Base-by-base conservation (phyloP, 805 yeast genomes). In the Kodamaea lidongshanica region DNA sequence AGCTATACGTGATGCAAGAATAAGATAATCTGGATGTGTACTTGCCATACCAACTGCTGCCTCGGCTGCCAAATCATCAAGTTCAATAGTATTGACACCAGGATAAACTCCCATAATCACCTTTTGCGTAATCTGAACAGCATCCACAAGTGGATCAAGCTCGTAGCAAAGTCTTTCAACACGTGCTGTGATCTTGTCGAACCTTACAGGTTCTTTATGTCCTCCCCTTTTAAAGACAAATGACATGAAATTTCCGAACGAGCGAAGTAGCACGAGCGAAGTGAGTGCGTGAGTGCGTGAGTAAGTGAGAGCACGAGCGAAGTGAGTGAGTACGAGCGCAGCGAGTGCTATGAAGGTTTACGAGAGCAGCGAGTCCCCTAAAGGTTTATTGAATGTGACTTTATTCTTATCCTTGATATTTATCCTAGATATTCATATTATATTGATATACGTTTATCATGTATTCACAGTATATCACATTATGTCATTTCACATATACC, bases 31-130 rank as follows among this genome's bases (percentile, higher is more conserved):
- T n/a, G 97, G 97, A 58, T 89, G 97, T 40, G 84, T 74, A 8
- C 97, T 89, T 36, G 96, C 87, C 96, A 92, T 85, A 53, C 81
- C 83, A 24, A 97, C 97, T 35, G 96, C 94, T 20, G 96, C 87
- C 61, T 92, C 98, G 25, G 97, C 96, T 28, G 97, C 88, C 44
- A 64, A 61, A 46, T 64, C 63, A 42, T 64, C 70, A 40, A 64
- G 58, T 39, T 92, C 96, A 38, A 81, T 73, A 33, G 97, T 92
- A 50, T 89, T 87, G 31, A 92, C 98, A 50, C 97, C 97, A 51
- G 86, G 94, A 58, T 89, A 92, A 34, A 92, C 96, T 56, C 98
- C 98, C 9, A 92, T 74, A 40, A 87, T 88, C 46, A 89, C 94
- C 53, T 94, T 74, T 59, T 92, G 97, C 13, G 98, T 89, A 59